Evolutionary conservation across 805 yeast species (phyloP), one percentile per base, ranked within the genome.

Genomic region (Lipomyces starkeyi): DNA sequence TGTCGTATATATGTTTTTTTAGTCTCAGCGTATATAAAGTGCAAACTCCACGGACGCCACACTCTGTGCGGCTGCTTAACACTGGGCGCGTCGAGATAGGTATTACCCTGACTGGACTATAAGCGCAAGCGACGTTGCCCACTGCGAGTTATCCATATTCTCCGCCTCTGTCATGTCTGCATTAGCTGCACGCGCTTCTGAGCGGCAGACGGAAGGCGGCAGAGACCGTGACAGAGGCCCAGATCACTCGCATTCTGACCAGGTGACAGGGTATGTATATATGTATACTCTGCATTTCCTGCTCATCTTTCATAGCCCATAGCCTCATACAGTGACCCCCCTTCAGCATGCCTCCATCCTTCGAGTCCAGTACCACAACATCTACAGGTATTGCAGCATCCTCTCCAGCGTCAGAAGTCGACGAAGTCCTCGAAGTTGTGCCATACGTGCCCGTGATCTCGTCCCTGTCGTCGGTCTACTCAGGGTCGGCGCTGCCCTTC

Each of bases 381-480:
- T 25, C 63, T 11, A 53, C 57, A 17, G n/a, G n/a, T 43, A 35
- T 17, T 1, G 14, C 40, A 20, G 40, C 43, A 25, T 35, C 63
- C 9, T 6, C 25, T 40, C 58, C 32, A n/a, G n/a, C 52, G 22
- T 27, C 49, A n/a, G 49, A 32, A 40, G 11, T n/a, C 47, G 27
- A 29, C 58, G 25, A 57, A 27, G 8, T 25, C 49, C 20, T 0
- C n/a, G 49, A 17, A 17, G 49, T 22, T 17, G n/a, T 17, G 49
- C 8, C 49, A 5, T 52, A 20, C 40, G 64, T 66, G 14, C 67
- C 70, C 8, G 49, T 37, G 47, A 58, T 63, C 40, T 13, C 34
- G 60, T 47, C 61, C 27, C 62, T 66, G n/a, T 22, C 66, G 25
- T n/a, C 35, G 3, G 59, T 67, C 25, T 67, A 67, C 62, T 34